Conservation (phyloP, 495 filamentous ascomycete species). For the Penicillium goetzii region DNA sequence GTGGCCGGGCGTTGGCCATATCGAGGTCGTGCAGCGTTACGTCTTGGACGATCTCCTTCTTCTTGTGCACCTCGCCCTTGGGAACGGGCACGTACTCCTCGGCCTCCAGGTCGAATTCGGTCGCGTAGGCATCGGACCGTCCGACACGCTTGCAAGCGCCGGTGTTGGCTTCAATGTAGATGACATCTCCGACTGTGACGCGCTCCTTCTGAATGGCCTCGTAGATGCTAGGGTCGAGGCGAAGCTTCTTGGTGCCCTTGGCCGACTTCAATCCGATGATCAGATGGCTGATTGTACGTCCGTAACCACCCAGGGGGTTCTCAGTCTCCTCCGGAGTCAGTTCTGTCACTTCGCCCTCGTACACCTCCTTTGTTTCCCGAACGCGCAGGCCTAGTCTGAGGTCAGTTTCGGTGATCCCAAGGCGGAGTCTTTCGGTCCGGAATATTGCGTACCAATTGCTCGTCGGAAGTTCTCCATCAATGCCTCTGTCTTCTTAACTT, state of each 20-base stretch:
- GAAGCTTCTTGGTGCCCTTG: slow-evolving; percentile 93
- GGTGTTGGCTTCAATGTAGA: slow-evolving; percentile 98
- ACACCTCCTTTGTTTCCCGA: slow-evolving; percentile 97
- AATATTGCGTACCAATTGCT: slow-evolving; percentile 71
- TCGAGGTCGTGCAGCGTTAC: slow-evolving; percentile 96
- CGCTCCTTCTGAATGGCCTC: slow-evolving; percentile 98
- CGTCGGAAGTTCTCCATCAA: slow-evolving; percentile 98
- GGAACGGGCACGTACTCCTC: slow-evolving; percentile 98
- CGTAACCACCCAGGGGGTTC: slow-evolving; percentile 94
- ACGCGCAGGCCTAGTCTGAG: slow-evolving; percentile 70
- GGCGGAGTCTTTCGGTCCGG: not conserved
- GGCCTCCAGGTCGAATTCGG: slow-evolving; percentile 97
- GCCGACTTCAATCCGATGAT: slow-evolving; percentile 88
- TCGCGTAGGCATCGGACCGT: slow-evolving; percentile 92
- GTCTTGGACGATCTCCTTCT: slow-evolving; percentile 99
- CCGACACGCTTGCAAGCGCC: slow-evolving; percentile 96
- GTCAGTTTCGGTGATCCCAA: slow-evolving; percentile 23
- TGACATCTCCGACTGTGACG: slow-evolving; percentile 92
- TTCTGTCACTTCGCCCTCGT: slow-evolving; percentile 95
- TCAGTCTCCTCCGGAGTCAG: slow-evolving; percentile 96
- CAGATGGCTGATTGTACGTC: slow-evolving; percentile 89
- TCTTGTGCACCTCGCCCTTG: slow-evolving; percentile 98
- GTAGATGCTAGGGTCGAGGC: slow-evolving; percentile 96
- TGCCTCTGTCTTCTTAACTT: slow-evolving; percentile 98
- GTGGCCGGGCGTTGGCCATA: slow-evolving; percentile 90